Base-by-base conservation (phyloP, 352 stramenopile species). In the Pythium folliculosum region DNA sequence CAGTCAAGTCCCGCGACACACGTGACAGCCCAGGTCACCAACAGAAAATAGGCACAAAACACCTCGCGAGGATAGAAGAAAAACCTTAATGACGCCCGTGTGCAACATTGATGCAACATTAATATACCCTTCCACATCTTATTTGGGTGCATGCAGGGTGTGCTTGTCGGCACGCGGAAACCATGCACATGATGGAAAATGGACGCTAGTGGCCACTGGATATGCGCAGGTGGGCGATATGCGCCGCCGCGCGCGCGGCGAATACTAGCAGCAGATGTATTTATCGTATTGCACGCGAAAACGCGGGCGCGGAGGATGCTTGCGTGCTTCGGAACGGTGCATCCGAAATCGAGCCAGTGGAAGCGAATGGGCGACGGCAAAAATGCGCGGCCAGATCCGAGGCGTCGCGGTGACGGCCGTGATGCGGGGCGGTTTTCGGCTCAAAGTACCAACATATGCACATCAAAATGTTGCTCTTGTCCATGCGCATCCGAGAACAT, bases 391-490 rank as follows among this genome's bases (percentile, higher is more conserved):
- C 32, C 23, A n/a, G 23, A 27, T 40, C 10, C 47, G 47, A 65
- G 59, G 59, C 27, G 59, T 59, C 59, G 21, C 59, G 47, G 37
- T 43, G 59, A 56, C 22, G n/a, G 32, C 21, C 13, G 12, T 17
- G 22, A 50, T n/a, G 9, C 48, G n/a, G 14, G 9, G 8, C 14
- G 40, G 25, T 40, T 59, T 57, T 3, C 0, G 5, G 0, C 17
- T 12, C 23, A 51, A 27, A 17, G 45, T 7, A 35, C 12, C 22
- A 10, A 27, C 25, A 65, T 59, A 65, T 65, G 59, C 25, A 51
- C 50, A 65, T 65, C 59, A 58, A 52, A 38, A 16, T 58, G 49
- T 65, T 65, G 12, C 30, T 40, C 48, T 59, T 65, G 59, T 65
- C n/a, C 30, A 16, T 23, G 47, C 49, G 59, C 21, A 65, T 65